phyloP scores from a whole-genome alignment of 495 filamentous ascomycete species.

The Neurospora sp. region DNA sequence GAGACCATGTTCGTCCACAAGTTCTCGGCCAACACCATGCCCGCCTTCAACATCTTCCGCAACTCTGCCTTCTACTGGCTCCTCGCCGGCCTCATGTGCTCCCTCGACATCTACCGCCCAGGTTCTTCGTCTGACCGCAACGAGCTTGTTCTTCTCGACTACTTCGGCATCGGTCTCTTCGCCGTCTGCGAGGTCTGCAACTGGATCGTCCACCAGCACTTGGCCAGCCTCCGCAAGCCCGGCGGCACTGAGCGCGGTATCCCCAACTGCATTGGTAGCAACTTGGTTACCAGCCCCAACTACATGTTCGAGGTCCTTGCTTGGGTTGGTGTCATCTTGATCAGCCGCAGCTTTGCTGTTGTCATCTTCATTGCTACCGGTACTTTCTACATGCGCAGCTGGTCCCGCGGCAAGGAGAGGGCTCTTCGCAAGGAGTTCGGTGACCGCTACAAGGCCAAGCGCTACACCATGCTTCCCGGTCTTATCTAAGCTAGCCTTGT shows the following conservation, averaged over 20 bases:
- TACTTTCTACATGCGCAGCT: slow-evolving; percentile 64
- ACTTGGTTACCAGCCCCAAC: slow-evolving; percentile 86
- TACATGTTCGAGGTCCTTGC: slow-evolving; percentile 87
- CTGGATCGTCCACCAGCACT: slow-evolving; percentile 62
- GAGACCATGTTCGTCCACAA: slow-evolving; percentile 93
- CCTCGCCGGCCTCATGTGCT: slow-evolving; percentile 69
- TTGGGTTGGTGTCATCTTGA: slow-evolving; percentile 73
- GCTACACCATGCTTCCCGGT: slow-evolving; percentile 66
- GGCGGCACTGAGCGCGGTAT: slow-evolving; percentile 82
- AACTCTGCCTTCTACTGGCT: slow-evolving; percentile 90
- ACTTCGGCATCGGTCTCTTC: slow-evolving; percentile 59
- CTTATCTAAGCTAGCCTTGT: slow-evolving; percentile 25
- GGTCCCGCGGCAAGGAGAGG: slow-evolving; percentile 89
- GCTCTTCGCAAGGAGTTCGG: slow-evolving; percentile 83
- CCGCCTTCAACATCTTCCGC: slow-evolving; percentile 75
- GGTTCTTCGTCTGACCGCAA: slow-evolving; percentile 44
- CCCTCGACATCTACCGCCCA: slow-evolving; percentile 77
- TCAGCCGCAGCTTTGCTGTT: slow-evolving; percentile 64
- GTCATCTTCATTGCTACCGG: slow-evolving; percentile 61
- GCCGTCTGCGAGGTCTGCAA: slow-evolving; percentile 70
- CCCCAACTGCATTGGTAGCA: slow-evolving; percentile 78
- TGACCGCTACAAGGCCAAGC: slow-evolving; percentile 84
- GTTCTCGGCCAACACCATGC: slow-evolving; percentile 92
- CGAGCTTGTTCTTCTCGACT: slow-evolving; percentile 38
- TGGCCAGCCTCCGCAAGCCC: slow-evolving; percentile 64